Evolutionary conservation across 2,329 filamentous ascomycete species (phyloP).

Genomic region (Penicillium sp.): DNA sequence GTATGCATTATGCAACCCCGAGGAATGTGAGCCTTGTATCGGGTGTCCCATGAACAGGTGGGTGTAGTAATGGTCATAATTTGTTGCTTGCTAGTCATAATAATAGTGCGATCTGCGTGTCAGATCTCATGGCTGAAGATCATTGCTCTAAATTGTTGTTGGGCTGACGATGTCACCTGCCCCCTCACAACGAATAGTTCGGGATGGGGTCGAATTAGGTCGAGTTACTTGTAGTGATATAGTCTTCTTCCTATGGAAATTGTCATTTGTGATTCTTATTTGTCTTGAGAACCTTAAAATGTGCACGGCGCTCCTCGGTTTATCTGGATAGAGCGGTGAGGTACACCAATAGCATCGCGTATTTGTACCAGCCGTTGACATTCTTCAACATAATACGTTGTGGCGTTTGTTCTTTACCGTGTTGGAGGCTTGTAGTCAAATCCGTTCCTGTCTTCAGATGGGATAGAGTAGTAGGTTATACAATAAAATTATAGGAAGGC

Average conservation of each 20-base stretch:
- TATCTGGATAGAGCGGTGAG: background rate
- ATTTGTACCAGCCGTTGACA: background rate
- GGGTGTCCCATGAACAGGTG: background rate
- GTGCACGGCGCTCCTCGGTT: background rate
- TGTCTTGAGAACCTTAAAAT: background rate
- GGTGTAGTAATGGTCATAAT: background rate
- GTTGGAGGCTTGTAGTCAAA: background rate
- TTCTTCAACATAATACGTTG: background rate
- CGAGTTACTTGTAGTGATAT: background rate
- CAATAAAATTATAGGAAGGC: background rate
- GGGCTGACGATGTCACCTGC: slow-evolving; percentile 6
- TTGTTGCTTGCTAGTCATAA: background rate
- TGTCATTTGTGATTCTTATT: too few species aligned
- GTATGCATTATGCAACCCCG: slow-evolving; percentile 4
- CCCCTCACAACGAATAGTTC: background rate
- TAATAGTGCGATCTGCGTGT: background rate
- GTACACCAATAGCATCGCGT: background rate
- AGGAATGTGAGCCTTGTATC: background rate
- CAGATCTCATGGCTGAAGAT: background rate
- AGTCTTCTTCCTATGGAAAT: background rate
- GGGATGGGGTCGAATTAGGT: background rate
- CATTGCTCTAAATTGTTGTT: background rate
- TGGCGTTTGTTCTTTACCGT: background rate
- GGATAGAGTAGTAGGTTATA: background rate
- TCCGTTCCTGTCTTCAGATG: background rate